Evolutionary conservation across 2,329 filamentous ascomycete genomes (phyloP), one percentile per base, ranked within the genome.

Genomic region (Metarhizium sp.): DNA sequence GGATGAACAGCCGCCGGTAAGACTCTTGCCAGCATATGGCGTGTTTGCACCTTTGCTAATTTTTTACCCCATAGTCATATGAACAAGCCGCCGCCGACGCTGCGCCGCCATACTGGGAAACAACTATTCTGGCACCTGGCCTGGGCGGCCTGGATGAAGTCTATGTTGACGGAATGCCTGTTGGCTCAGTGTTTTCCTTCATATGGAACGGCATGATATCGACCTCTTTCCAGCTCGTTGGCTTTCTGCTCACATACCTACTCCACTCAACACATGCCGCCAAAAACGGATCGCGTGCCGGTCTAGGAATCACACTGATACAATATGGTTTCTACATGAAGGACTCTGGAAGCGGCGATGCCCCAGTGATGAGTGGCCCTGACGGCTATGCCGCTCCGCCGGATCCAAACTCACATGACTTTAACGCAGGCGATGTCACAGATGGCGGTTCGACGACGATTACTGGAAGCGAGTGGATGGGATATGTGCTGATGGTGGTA

Each of bases 261-360:
- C 81, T 99, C 3, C 94, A 99, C 78, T 97, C 94, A 34, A 96
- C 92, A 7, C 94, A 99, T 71, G 94, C 94, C 4, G 94, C 94
- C 64, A 99, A 99, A 75, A 96, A 99, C 69, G 94, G 94, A 51
- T 96, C 92, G 49, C 88, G 90, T 66, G 92, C 92, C 52, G 94
- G 94, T 54, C 85, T 99, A 52, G 94, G 94, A 58, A 90, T 99
- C 63, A 96, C 92, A 0, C 80, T 99, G 11, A 91, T 99, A 50
- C 92, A 97, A 70, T 97, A 95, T 66, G 94, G 94, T 36, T 97
- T 99, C 72, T 91, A 90, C 63, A 95, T 97, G 89, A 94, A 91
- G 68, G 82, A 81, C 49, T 74, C 78, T 34, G 72, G 71, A 54
- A 74, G 75, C 34, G 67, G 71, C 54, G 69, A 73, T 46, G 73